Percentiles rank a stretch among this genome's conserved stretches.
Evolutionary conservation across 1,284 basidiomycete species (phyloP).

Genomic region (Coniferiporia weirii): DNA sequence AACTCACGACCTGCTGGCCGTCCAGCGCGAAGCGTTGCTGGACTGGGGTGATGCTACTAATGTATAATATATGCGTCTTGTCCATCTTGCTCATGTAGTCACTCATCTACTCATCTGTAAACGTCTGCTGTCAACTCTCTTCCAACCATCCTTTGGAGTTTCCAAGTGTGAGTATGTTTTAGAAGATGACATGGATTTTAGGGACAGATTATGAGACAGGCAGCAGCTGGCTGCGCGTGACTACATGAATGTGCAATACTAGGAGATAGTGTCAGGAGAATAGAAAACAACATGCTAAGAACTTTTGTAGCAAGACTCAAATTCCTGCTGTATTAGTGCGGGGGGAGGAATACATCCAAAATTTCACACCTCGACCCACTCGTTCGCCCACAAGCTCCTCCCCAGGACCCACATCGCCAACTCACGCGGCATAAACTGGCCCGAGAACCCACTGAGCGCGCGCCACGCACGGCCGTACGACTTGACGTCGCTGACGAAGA

Average conservation of each 20-base stretch:
- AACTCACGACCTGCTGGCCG: constrained; percentile 16
- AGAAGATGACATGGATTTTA: no score
- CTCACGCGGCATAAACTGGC: constrained; percentile 1
- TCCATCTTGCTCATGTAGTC: background rate
- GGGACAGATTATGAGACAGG: no score
- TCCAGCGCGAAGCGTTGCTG: background rate
- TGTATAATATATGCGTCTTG: background rate
- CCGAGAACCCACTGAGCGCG: background rate
- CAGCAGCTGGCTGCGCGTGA: no score
- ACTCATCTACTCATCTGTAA: background rate
- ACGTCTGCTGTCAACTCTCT: no score
- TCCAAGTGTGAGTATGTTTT: no score
- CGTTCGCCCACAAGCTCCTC: constrained; percentile 18
- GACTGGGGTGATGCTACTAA: no score
- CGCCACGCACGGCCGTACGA: constrained; percentile 7
- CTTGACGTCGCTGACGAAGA: constrained; percentile 10
- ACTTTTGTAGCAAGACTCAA: background rate
- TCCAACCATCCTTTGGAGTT: no score
- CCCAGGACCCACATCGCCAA: background rate
- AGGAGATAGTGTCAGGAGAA: no score
- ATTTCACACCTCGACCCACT: constrained; percentile 10
- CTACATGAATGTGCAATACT: no score
- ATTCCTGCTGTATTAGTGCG: background rate
- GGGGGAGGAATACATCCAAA: background rate
- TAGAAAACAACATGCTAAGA: no score